phyloP scores from a whole-genome alignment of 768 basidiomycete species.

The Lepiota brunneoincarnata region DNA sequence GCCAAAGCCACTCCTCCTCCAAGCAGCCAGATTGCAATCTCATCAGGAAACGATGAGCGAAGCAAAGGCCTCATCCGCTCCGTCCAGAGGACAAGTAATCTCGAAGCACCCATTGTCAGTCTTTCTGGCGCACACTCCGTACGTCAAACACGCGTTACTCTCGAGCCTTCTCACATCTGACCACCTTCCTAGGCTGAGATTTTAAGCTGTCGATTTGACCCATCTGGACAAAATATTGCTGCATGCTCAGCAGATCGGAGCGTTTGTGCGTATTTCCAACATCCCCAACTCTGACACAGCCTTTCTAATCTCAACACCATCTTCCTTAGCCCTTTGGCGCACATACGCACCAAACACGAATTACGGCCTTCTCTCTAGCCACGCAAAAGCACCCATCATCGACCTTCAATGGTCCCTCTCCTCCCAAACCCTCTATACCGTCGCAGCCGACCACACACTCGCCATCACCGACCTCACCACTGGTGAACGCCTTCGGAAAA shows the following conservation, averaged over 20 bases:
- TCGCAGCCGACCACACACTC: slow-evolving; percentile 88
- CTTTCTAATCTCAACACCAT: neutral
- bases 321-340: slow-evolving; percentile 72
- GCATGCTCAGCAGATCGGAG: slow-evolving; percentile 88
- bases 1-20: slow-evolving; percentile 48
- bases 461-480: slow-evolving; percentile 76
- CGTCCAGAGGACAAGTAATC: slow-evolving; percentile 87
- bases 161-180: neutral
- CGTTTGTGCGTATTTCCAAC: slow-evolving; percentile 62
- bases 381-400: slow-evolving; percentile 88
- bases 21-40: slow-evolving; percentile 71
- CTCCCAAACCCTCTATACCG: slow-evolving; percentile 73
- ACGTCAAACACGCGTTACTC: slow-evolving; percentile 22
- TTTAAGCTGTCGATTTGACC: slow-evolving; percentile 89
- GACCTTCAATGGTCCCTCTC: slow-evolving; percentile 89
- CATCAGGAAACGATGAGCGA: slow-evolving; percentile 68
- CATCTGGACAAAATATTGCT: slow-evolving; percentile 90
- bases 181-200: slow-evolving; percentile 54
- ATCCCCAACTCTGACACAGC: neutral
- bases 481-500: slow-evolving; percentile 76
- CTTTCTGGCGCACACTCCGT: slow-evolving; percentile 86
- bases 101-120: slow-evolving; percentile 93
- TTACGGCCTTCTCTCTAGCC: slow-evolving; percentile 79
- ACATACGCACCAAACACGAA: slow-evolving; percentile 92
- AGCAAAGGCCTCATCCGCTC: slow-evolving; percentile 80